Conservation (phyloP, 345 rosid species). For the Citrus reticulata region DNA sequence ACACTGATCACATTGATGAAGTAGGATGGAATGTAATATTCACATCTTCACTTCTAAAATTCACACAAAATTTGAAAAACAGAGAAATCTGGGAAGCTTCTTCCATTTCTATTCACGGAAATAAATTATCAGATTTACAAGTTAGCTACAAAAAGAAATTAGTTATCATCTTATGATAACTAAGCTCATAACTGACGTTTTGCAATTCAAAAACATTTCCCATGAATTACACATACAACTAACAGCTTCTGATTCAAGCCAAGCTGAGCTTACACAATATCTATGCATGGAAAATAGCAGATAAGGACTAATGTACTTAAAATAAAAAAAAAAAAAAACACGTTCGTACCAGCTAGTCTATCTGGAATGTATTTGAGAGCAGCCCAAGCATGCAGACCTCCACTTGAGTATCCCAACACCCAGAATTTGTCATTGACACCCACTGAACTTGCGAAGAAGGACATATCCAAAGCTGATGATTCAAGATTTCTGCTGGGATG, state of each 20-base stretch:
- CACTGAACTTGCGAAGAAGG: conserved; percentile 43
- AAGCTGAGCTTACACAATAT: not conserved
- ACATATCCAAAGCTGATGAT: conserved; percentile 61
- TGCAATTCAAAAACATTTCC: not conserved
- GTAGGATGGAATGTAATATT: not conserved
- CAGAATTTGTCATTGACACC: conserved; percentile 57
- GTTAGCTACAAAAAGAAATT: not conserved
- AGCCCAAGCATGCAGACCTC: conserved; percentile 72
- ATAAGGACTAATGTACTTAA: not conserved
- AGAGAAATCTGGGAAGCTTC: not conserved
- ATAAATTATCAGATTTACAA: not conserved
- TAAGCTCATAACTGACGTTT: not conserved
- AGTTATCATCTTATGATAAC: not conserved
- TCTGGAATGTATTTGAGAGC: conserved; percentile 63
- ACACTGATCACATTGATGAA: not conserved
- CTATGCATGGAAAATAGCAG: not conserved
- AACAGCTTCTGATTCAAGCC: not conserved
- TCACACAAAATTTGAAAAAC: not conserved
- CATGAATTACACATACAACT: not conserved
- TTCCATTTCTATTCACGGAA: not conserved
- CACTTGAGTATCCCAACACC: conserved; percentile 66
- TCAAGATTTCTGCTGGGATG: conserved; percentile 52
- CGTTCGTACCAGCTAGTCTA: conserved; percentile 48
- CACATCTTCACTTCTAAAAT: not conserved
- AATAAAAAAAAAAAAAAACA: not conserved